These are phyloP conservation scores for Diospyros kaki DNA, from an alignment of 148 eudicot genomes.

Conservation along the genomic window DNA sequence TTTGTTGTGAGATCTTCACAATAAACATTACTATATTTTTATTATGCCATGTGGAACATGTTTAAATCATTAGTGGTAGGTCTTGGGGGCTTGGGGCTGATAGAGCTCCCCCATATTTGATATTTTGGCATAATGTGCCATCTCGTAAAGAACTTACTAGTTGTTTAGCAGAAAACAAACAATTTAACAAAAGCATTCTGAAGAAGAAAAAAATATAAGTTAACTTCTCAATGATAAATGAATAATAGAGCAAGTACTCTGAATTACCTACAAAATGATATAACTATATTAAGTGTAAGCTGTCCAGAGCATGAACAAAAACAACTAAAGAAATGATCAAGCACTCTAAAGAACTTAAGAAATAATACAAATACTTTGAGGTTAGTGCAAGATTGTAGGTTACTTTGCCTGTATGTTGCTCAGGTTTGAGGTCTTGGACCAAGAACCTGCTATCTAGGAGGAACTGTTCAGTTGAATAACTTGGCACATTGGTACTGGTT, in stretches of 20 bases:
- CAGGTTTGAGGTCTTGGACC: not conserved
- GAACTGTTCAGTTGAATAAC: not conserved
- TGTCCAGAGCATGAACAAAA: too few relatives aligned
- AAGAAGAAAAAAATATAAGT: too few relatives aligned
- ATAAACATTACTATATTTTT: not conserved
- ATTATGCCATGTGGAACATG: not conserved
- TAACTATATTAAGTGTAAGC: too few relatives aligned
- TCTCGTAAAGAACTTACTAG: not conserved
- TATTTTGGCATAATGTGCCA: not conserved
- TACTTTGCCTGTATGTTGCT: too few relatives aligned
- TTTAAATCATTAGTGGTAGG: not conserved
- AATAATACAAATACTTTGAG: too few relatives aligned
- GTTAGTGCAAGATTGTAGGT: too few relatives aligned
- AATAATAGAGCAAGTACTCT: too few relatives aligned
- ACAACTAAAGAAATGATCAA: too few relatives aligned
- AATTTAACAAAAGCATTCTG: not conserved
- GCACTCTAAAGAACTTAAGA: too few relatives aligned
- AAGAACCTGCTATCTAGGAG: too few relatives aligned
- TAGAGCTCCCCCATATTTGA: not conserved
- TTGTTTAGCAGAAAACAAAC: not conserved
- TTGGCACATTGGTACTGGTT: not conserved
- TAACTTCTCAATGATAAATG: too few relatives aligned
- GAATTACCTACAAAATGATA: too few relatives aligned
- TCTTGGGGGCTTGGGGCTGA: not conserved
- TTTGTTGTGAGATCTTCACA: not conserved